phyloP scores from a whole-genome alignment of 768 basidiomycete genomes.

The Fomitopsis pulvina region DNA sequence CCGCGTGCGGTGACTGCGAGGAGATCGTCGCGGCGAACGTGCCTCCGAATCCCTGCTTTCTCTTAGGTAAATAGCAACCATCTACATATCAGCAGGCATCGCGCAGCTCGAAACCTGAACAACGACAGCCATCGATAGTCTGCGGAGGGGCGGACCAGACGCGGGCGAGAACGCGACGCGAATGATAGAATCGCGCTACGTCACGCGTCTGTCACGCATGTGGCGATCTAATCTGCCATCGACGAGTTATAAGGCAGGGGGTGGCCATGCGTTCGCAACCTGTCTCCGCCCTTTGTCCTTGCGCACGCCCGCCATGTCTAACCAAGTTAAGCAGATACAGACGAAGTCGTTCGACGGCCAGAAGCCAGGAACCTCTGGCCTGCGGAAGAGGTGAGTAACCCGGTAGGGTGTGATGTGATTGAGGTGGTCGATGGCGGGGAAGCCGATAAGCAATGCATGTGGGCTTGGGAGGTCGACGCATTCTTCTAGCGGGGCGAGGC shows the following conservation, averaged over 20 bases:
- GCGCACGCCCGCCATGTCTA: slow-evolving; percentile 28
- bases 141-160: neutral
- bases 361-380: slow-evolving; percentile 97
- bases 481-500: too few species aligned
- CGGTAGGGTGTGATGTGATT: too few species aligned
- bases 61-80: too few species aligned
- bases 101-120: too few species aligned
- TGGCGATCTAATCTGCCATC: too few species aligned
- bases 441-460: too few species aligned
- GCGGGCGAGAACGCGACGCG: neutral
- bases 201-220: neutral
- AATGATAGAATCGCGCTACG: neutral
- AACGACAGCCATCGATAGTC: neutral
- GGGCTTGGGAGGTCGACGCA: too few species aligned
- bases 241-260: too few species aligned
- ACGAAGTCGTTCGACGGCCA: slow-evolving; percentile 91
- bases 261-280: too few species aligned
- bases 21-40: neutral
- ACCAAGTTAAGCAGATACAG: slow-evolving; percentile 54
- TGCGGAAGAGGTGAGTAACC: slow-evolving; percentile 85
- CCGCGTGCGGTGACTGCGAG: neutral
- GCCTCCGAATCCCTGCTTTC: neutral
- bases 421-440: too few species aligned
- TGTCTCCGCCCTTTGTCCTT: neutral
- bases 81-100: too few species aligned